Conservation (phyloP, 139 green algal species). For the Closterium sp. region DNA sequence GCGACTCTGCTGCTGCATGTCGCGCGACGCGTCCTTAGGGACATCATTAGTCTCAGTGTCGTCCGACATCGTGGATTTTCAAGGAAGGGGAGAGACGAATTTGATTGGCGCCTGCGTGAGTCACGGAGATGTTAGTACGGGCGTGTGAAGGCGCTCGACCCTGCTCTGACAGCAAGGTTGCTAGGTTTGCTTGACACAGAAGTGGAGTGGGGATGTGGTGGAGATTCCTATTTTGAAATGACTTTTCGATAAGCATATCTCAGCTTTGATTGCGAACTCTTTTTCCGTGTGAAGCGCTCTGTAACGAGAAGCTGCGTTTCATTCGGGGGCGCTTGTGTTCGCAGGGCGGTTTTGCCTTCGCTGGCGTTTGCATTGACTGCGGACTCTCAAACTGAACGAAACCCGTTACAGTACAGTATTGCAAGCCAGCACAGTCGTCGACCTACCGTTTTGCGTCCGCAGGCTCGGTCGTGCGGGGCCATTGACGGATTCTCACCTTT, state of each 20-base stretch:
- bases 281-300: neutral
- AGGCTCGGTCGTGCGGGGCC: neutral
- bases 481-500: neutral
- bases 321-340: neutral
- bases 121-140: too few relatives aligned
- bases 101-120: too few relatives aligned
- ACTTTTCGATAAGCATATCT: too few relatives aligned
- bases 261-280: too few relatives aligned
- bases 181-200: too few relatives aligned
- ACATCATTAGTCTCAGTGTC: constrained; percentile 22
- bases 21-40: constrained; percentile 36
- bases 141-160: too few relatives aligned
- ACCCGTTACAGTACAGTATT: neutral
- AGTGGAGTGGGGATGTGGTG: too few relatives aligned
- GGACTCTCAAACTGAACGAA: neutral
- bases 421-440: neutral
- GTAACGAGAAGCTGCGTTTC: neutral
- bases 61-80: neutral
- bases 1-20: constrained; percentile 53
- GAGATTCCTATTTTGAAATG: too few relatives aligned
- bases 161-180: too few relatives aligned
- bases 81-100: neutral
- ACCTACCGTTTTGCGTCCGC: neutral
- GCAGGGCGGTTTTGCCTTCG: neutral
- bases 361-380: neutral